Evolutionary conservation across 257 asterid genomes (phyloP).

Genomic region (Nicotiana knightiana): DNA sequence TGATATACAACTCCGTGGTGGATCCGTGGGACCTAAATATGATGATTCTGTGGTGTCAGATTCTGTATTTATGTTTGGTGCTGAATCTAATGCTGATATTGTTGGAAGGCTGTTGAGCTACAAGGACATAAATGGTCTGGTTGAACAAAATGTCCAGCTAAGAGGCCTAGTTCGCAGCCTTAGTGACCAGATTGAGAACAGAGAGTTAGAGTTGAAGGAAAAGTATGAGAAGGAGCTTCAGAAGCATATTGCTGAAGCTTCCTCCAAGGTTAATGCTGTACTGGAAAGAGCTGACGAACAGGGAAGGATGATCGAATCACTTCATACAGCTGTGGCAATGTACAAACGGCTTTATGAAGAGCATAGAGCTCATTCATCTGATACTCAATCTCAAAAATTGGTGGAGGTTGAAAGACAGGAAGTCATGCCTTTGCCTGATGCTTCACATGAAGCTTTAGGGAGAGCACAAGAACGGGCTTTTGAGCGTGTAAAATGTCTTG

Average conservation of each 20-base stretch:
- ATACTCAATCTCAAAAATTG: conserved; percentile 35
- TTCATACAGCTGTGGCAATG: conserved; percentile 89
- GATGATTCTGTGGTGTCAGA: conserved; percentile 25
- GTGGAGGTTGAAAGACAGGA: conserved; percentile 55
- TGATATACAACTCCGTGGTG: conserved; percentile 89
- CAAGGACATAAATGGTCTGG: conserved; percentile 85
- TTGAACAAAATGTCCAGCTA: conserved; percentile 79
- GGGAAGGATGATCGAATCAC: conserved; percentile 79
- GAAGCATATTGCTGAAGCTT: conserved; percentile 50
- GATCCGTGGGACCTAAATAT: conserved; percentile 37
- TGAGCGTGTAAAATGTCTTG: conserved; percentile 57
- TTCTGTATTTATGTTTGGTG: conserved; percentile 22
- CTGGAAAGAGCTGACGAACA: conserved; percentile 82
- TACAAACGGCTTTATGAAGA: conserved; percentile 83
- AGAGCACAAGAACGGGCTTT: conserved; percentile 44
- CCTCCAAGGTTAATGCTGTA: conserved; percentile 60
- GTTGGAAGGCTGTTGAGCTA: conserved; percentile 58
- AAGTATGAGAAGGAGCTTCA: conserved; percentile 68
- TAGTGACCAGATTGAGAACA: conserved; percentile 63
- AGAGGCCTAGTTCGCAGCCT: conserved; percentile 66
- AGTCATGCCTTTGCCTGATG: conserved; percentile 31
- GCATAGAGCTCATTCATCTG: conserved; percentile 44
- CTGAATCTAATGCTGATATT: conserved; percentile 33
- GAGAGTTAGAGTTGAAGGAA: conserved; percentile 68
- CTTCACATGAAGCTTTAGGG: conserved; percentile 45